Base-by-base conservation (phyloP, 306 rosid species). In the Ormosia semicastrata region DNA sequence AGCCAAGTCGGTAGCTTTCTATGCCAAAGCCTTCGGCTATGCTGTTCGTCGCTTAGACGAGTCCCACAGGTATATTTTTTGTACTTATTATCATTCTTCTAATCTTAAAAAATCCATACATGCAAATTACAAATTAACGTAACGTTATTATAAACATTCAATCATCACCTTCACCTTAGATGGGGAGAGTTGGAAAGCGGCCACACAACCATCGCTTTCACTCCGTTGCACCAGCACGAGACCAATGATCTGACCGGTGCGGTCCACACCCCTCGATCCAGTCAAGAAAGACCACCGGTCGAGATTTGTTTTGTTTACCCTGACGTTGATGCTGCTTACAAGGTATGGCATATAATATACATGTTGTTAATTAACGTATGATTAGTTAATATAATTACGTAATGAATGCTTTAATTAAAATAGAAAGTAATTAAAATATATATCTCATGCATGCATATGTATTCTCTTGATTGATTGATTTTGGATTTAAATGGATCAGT, bases 111-210 rank as follows among this genome's bases (percentile, higher is more conserved):
- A 24, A 53, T 54, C 50, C 11, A 2, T 40, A 43, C 3, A 56
- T 73, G 37, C 67, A 43, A 40, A 54, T 14, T 5, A 33, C n/a
- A 6, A 71, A 44, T 11, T 2, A 44, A 69, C 2, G 9, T 64
- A 36, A 14, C 3, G 18, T 5, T 6, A 36, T 33, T 34, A 47
- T 49, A 15, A 4, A 29, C 49, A 4, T 64, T 49, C 4, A 39
- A 32, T 66, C 33, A 39, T 7, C 29, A 12, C 5, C 2, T 3
- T 3, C 5, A 37, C 1, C 12, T 47, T 8, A 93, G 98, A 68
- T 95, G 98, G 99, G 97, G 97, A 73, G 99, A 95, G 76, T 84
- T 95, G 62, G 97, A 90, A 66, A 90, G 90, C 5, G 95, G 98
- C 29, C 72, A 82, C 78, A 95, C 95, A 6, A 93, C 99, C 0